Conservation (phyloP, 225 moss, liverwort and hornwort species). For the Takakia lepidozioides region DNA sequence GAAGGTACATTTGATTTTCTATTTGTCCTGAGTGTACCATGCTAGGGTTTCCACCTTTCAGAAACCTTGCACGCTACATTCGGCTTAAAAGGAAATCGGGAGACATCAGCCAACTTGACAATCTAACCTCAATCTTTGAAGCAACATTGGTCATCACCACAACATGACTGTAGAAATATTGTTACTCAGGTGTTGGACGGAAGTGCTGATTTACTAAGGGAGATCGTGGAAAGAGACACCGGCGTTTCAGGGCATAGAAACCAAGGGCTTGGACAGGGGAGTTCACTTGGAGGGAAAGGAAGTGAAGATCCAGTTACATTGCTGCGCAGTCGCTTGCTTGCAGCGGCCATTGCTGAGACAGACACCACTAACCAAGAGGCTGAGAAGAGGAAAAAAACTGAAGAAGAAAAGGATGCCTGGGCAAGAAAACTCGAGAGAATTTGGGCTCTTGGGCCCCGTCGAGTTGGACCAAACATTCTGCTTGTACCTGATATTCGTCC, state of each 20-base stretch:
- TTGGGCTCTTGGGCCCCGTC: slow-evolving; percentile 92
- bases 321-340: slow-evolving; percentile 53
- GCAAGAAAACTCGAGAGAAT: slow-evolving; percentile 49
- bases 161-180: too few species aligned
- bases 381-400: slow-evolving; percentile 29
- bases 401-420: slow-evolving; percentile 43
- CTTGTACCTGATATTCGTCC: slow-evolving; percentile 35
- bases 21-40: too few species aligned
- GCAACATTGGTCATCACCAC: too few species aligned
- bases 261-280: slow-evolving; percentile 31
- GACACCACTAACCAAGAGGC: slow-evolving; percentile 8
- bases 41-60: slow-evolving; percentile 1
- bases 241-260: slow-evolving; percentile 18
- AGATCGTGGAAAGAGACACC: slow-evolving; percentile 67
- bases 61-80: not conserved
- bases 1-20: too few species aligned
- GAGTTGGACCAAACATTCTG: slow-evolving; percentile 79
- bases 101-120: too few species aligned
- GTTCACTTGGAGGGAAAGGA: slow-evolving; percentile 13
- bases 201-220: slow-evolving; percentile 71
- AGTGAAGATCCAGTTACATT: slow-evolving; percentile 55
- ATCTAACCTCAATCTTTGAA: too few species aligned
- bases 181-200: slow-evolving; percentile 67
- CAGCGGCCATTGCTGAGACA: slow-evolving; percentile 41
- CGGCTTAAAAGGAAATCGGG: not conserved